These are phyloP conservation scores for Globisporangium mamillatum DNA, from an alignment of 352 stramenopile species.

Conservation along the genomic window DNA sequence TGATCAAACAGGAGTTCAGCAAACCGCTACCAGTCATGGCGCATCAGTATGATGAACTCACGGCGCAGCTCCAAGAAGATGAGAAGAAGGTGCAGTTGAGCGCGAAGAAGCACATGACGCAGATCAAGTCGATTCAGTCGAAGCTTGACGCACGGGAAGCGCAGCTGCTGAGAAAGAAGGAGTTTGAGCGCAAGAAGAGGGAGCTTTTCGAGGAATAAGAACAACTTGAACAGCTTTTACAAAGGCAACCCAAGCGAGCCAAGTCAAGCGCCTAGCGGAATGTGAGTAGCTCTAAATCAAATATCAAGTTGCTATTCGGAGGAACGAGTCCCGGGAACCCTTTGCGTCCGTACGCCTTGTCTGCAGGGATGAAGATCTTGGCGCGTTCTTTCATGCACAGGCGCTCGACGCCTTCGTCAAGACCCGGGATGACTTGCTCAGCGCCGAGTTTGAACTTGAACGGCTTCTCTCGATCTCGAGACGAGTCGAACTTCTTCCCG, in stretches of 20 bases:
- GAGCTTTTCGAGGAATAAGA: conserved; percentile 31
- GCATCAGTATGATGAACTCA: conserved; percentile 30
- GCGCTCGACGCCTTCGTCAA: conserved; percentile 80
- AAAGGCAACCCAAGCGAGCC: not conserved
- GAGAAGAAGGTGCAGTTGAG: conserved; percentile 28
- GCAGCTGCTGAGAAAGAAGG: conserved; percentile 38
- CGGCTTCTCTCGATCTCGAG: conserved; percentile 73
- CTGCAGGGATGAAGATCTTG: conserved; percentile 84
- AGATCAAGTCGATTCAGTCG: conserved; percentile 48
- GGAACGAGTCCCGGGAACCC: conserved; percentile 87
- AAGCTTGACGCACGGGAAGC: conserved; percentile 51
- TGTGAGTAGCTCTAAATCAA: conserved; percentile 91
- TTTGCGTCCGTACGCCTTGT: conserved; percentile 85
- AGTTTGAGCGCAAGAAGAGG: conserved; percentile 70
- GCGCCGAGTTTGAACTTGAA: conserved; percentile 90
- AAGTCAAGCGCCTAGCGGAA: conserved; percentile 42
- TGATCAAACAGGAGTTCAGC: conserved; percentile 55
- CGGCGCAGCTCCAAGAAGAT: conserved; percentile 19
- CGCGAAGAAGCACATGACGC: conserved; percentile 37
- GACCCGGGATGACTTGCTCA: conserved; percentile 86
- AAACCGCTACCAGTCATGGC: conserved; percentile 52
- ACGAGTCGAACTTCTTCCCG: conserved; percentile 76
- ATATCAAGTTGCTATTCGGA: conserved; percentile 90
- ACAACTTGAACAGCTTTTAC: not conserved
- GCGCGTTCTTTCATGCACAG: conserved; percentile 85